Evolutionary conservation across 768 basidiomycete genomes (phyloP).

Genomic region (Kwoniella dendrophila): DNA sequence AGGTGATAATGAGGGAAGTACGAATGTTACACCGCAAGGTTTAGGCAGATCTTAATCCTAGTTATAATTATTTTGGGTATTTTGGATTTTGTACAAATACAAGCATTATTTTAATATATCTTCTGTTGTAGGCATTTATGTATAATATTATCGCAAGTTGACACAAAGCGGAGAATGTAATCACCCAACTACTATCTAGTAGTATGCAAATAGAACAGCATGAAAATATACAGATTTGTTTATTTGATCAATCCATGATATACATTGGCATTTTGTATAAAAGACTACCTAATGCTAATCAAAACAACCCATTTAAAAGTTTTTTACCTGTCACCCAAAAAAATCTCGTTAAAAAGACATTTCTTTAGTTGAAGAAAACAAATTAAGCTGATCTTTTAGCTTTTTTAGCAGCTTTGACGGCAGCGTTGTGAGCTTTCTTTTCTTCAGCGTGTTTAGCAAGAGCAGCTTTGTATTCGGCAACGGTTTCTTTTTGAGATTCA

Average conservation of each 20-base stretch:
- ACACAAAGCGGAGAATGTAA: too few species aligned
- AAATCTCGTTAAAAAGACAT: too few species aligned
- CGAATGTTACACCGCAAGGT: slow-evolving; percentile 23
- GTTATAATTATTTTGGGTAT: too few species aligned
- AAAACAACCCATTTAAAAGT: not conserved
- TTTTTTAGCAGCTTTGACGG: slow-evolving; percentile 59
- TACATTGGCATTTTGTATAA: slow-evolving; percentile 22
- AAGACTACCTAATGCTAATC: not conserved
- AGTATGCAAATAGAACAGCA: too few species aligned
- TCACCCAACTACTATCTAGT: too few species aligned
- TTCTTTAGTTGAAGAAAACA: too few species aligned
- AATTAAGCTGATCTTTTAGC: slow-evolving; percentile 33
- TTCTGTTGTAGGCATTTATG: too few species aligned
- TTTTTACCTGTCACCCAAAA: not conserved
- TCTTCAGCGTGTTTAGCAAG: slow-evolving; percentile 87
- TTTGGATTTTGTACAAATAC: too few species aligned
- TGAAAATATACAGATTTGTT: too few species aligned
- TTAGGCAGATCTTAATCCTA: slow-evolving; percentile 10
- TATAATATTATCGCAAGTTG: too few species aligned
- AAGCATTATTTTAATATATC: too few species aligned
- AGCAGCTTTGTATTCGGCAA: slow-evolving; percentile 86
- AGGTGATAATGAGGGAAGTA: slow-evolving; percentile 22
- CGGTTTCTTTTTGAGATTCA: slow-evolving; percentile 92
- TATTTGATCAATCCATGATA: slow-evolving; percentile 23
- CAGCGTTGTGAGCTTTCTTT: slow-evolving; percentile 88